These are phyloP conservation scores for Backusella circina DNA, from an alignment of 192 early-diverging fungal species.

Conservation along the genomic window DNA sequence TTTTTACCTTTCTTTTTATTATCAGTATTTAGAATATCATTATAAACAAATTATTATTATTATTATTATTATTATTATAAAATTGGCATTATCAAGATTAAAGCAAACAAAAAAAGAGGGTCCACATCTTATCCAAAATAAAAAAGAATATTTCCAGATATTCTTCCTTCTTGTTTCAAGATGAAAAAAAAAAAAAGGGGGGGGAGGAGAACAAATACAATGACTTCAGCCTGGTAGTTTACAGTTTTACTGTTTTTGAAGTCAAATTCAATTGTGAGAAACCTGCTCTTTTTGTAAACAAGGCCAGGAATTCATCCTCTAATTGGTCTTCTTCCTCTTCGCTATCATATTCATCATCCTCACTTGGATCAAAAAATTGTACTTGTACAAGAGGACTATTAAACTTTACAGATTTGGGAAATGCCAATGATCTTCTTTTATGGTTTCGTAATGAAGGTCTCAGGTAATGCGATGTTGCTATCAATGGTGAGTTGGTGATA, in stretches of 20 bases:
- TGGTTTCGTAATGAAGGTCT: neutral
- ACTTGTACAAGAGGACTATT: conserved; percentile 62
- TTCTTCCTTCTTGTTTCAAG: neutral
- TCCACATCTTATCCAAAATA: neutral
- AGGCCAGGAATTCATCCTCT: neutral
- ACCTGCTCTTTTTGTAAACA: neutral
- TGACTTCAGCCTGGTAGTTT: too few relatives aligned
- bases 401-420: conserved; percentile 65
- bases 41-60: neutral
- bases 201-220: too few relatives aligned
- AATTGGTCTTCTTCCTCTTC: conserved; percentile 17
- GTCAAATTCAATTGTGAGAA: neutral
- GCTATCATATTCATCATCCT: conserved; percentile 17
- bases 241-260: neutral
- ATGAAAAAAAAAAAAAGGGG: neutral
- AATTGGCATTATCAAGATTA: neutral
- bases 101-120: neutral
- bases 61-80: neutral
- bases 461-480: neutral
- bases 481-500: neutral
- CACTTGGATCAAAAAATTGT: conserved; percentile 58
- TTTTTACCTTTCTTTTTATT: neutral
- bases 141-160: neutral
- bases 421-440: conserved; percentile 17
- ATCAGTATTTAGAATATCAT: neutral